Percentiles rank a stretch among this genome's conserved stretches.
phyloP scores from a whole-genome alignment of 345 rosid species.

The Carallia pectinifolia region DNA sequence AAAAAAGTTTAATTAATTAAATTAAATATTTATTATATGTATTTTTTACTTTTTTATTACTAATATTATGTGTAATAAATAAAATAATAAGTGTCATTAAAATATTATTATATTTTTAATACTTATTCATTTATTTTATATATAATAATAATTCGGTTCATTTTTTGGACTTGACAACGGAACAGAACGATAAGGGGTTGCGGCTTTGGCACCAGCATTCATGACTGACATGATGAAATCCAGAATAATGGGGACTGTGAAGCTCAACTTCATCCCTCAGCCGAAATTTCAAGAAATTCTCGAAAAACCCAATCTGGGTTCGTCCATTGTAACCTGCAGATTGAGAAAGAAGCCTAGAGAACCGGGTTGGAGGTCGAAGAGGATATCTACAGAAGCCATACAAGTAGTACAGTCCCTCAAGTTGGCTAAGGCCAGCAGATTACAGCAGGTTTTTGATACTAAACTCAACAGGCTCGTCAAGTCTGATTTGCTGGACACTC shows the following conservation, averaged over 20 bases:
- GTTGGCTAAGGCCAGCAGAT: conserved; percentile 41
- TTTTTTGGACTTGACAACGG: not conserved
- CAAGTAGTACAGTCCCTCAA: conserved; percentile 58
- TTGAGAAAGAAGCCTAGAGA: conserved; percentile 37
- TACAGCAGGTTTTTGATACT: conserved; percentile 26
- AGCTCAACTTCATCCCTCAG: conserved; percentile 17
- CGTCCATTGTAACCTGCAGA: conserved; percentile 38
- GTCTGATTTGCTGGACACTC: conserved; percentile 47
- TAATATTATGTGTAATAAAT: too few species aligned
- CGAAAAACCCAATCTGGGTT: not conserved
- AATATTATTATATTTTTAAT: too few species aligned
- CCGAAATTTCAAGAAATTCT: conserved; percentile 7
- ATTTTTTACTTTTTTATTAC: too few species aligned
- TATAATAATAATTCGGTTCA: too few species aligned
- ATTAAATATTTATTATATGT: too few species aligned
- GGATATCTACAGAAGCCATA: conserved; percentile 54
- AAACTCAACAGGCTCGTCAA: conserved; percentile 55
- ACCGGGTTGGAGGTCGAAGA: conserved; percentile 44
- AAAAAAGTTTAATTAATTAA: too few species aligned
- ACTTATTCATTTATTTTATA: too few species aligned
- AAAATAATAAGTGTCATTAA: too few species aligned
- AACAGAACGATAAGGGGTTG: not conserved
- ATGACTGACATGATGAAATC: not conserved
- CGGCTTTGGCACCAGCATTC: too few species aligned
- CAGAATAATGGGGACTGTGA: conserved; percentile 19